These are phyloP conservation scores for Phoma sp. DNA, from an alignment of 2,329 filamentous ascomycete species.

Conservation along the genomic window DNA sequence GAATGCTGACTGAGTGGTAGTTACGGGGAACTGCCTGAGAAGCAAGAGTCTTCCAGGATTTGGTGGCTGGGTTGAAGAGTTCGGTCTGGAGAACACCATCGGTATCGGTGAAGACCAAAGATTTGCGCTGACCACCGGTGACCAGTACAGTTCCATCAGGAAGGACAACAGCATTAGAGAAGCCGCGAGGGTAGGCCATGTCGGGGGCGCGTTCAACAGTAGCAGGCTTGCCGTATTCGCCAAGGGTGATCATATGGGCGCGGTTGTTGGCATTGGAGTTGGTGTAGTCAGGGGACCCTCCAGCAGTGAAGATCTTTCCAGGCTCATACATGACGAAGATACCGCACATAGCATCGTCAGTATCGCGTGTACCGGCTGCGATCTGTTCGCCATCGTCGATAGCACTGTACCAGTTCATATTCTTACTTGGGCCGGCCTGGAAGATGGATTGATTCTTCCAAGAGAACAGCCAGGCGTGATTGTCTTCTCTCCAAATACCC, in stretches of 20 bases:
- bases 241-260: slow-evolving; percentile 32
- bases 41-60: slow-evolving; percentile 31
- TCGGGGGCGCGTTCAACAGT: slow-evolving; percentile 32
- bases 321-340: slow-evolving; percentile 36
- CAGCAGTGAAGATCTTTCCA: slow-evolving; percentile 34
- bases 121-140: slow-evolving; percentile 32
- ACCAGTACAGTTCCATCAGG: slow-evolving; percentile 38
- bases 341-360: slow-evolving; percentile 32
- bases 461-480: slow-evolving; percentile 32
- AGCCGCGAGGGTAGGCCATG: slow-evolving; percentile 33
- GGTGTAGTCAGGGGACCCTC: slow-evolving; percentile 33
- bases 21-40: slow-evolving; percentile 33
- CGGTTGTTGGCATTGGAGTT: slow-evolving; percentile 26
- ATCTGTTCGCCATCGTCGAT: slow-evolving; percentile 24
- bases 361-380: slow-evolving; percentile 28
- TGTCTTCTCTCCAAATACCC: slow-evolving; percentile 34
- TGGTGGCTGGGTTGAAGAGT: slow-evolving; percentile 33
- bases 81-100: slow-evolving; percentile 31
- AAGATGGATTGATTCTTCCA: slow-evolving; percentile 31
- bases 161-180: slow-evolving; percentile 32
- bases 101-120: slow-evolving; percentile 31
- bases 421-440: slow-evolving; percentile 32
- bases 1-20: slow-evolving; percentile 34
- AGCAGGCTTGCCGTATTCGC: slow-evolving; percentile 21
- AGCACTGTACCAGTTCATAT: slow-evolving; percentile 37